Evolutionary conservation across 1,139 yeast species (phyloP), one percentile per base, ranked within the genome.

Genomic region (Pichia sp.): DNA sequence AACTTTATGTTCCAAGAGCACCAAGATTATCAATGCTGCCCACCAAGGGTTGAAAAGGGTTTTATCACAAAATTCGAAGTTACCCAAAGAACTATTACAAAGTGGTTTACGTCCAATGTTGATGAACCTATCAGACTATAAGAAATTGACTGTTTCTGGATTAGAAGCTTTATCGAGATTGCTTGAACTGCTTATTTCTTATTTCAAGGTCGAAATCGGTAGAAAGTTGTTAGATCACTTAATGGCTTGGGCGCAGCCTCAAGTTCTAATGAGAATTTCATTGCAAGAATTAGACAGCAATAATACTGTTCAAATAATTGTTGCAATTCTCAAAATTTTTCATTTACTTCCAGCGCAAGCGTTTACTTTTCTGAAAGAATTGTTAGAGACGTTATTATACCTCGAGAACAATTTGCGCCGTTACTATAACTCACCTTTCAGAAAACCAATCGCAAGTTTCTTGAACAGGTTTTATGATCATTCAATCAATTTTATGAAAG

Each of bases 131-230:
- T 86, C 97, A 0, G 98, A 94, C 55, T 95, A 88, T 61, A 88
- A 87, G 60, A 81, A 90, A 48, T 69, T 94, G 43, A 86, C 96
- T 0, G 94, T 87, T 1, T 75, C 88, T 1, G 97, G 97, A 1
- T 69, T 94, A 29, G 96, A 90, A 58, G 97, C 97, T 0, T 69
- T 94, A 34, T 95, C 97, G 0, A 72, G 95, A 42, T 70, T 94
- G 33, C 70, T 94, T 44, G 97, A 92, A 58, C 69, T 94, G 29
- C 71, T 94, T 54, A 88, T 92, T 36, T 86, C 95, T 3, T 92
- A 94, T 58, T 94, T 94, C 69, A 84, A 95, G 60, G 97, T 92
- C 27, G 99, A 94, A 62, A 92, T 94, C 54, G 99, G 99, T 33
- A 76, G 90, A 46, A 94, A 94, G 58, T 69, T 94, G 45, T 72